Base-by-base conservation (phyloP, 139 green algal species). In the Pleodorina starrii region DNA sequence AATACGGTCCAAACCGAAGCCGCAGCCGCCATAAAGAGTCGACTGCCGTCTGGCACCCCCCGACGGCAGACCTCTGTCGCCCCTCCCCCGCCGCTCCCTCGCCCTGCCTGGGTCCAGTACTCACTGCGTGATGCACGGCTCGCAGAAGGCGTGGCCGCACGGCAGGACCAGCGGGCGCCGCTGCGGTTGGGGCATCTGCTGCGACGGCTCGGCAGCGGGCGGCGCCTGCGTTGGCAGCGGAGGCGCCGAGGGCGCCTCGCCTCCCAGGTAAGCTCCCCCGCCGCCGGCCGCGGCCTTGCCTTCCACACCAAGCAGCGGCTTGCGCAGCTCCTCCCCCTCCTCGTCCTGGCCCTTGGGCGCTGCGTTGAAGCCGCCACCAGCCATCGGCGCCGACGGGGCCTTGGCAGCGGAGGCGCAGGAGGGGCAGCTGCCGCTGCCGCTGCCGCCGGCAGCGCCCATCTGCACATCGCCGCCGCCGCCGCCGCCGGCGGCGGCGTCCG, bases 91-190 rank as follows among this genome's bases (percentile, higher is more conserved):
- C n/a, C n/a, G n/a, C n/a, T n/a, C n/a, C n/a, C n/a, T n/a, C n/a
- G n/a, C n/a, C n/a, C n/a, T n/a, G n/a, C n/a, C n/a, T n/a, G n/a
- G n/a, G n/a, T n/a, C n/a, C n/a, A n/a, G n/a, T 14, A 92, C 66
- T 84, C 90, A 96, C 73, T 90, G 85, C 48, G 90, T 85, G n/a
- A 97, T 93, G 93, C 94, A 97, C 4, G 89, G 75, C 81, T 94
- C 93, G 59, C 94, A 97, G 85, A 96, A 96, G 57, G 92, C 92
- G 82, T 97, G 94, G 12, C 94, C 94, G 51, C 94, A 95, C 4
- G 91, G 89, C 60, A 95, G 83, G 36, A 91, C 69, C 68, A 94
- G 42, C 35, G 92, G 86, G 36, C 74, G 68, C 43, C 81, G 73
- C 59, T 57, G 57, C 90, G 40, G 3, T 27, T 29, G 38, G 57